Evolutionary conservation across 805 yeast species (phyloP), one percentile per base, ranked within the genome.

Genomic region (Lipomyces oligophaga): DNA sequence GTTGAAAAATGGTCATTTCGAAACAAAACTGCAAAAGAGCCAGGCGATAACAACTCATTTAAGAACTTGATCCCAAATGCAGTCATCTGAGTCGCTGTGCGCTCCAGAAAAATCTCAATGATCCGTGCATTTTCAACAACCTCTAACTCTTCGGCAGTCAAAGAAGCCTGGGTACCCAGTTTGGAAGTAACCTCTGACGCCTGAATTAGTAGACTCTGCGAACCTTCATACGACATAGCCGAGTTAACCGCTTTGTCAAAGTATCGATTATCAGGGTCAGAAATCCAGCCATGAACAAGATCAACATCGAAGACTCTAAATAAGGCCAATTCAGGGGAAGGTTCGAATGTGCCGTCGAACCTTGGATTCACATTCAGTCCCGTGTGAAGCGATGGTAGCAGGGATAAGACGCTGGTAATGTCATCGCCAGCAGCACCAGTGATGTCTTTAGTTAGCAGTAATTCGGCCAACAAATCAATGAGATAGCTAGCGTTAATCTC

Each of bases 1-100:
- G 96, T 86, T 54, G 76, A 76, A 65, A 85, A 90, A 63, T 88
- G 96, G 63, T 93, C 89, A 65, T 93, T 90, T 60, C 97, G 74
- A 69, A 89, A 93, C 52, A 90, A 76, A 0, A 90, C 79, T 1
- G 81, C 77, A 45, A 81, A 72, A 5, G 80, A 74, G 34, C 80
- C 80, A 13, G 74, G 72, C 1, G 64, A 60, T 22, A 85, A 61
- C 3, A 71, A 59, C 4, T 66, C 62, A 49, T 69, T 67, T 52
- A 85, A 62, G 42, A 67, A 67, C 0, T 61, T 46, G 11, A 85
- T 63, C 0, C 98, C 98, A 38, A 70, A 66, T 0, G 67, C 69
- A 0, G 97, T 86, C 58, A 89, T 67, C 60, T 90, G 96, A 0
- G 94, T 80, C 5, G 80, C 77, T 54, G 87, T 79, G 20, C 72